Base-by-base conservation (phyloP, 345 rosid genomes). In the Bruguiera sexangula region DNA sequence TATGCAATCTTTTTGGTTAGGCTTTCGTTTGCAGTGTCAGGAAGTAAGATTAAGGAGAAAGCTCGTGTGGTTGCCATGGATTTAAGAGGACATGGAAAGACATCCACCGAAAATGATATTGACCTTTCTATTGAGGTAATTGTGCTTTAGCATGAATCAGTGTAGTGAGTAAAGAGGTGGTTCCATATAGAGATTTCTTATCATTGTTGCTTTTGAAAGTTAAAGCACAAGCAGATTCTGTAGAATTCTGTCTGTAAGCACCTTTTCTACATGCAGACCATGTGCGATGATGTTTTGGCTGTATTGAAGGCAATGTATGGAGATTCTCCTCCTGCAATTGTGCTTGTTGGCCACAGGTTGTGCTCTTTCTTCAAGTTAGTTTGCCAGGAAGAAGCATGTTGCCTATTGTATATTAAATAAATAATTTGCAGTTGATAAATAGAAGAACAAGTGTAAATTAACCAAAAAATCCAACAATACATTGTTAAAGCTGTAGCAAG, bases 341-440 rank as follows among this genome's bases (percentile, higher is more conserved):
- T 95, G 67, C 90, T 92, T 43, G 92, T 88, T 62, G 99, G 99
- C 70, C 99, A 95, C 87, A 95, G 99, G 97, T 93, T 77, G 24
- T 67, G 13, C 34, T 61, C 71, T 66, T 24, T 60, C 48, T 53
- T 31, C 21, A 20, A 26, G 16, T 39, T 26, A 54, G 34, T 56
- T 54, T 39, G 27, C 22, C 27, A 37, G 29, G 27, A 27, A 27
- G 21, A 54, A 9, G 55, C 34, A 30, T 34, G 1, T 20, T 37
- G 19, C 21, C 3, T 51, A 20, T 50, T 68, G 36, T 6, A 32
- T 32, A 39, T 43, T 43, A 43, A 13, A 11, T 43, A 43, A 15
- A 43, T 43, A 43, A 43, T 0, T 24, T 22, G 24, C 27, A 39
- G 52, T 37, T 39, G 8, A 39, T 36, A n/a, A 21, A 37, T 21